Evolutionary conservation across 257 asterid genomes (phyloP), one percentile per base, ranked within the genome.

Genomic region (Solanum lycopersicoides): DNA sequence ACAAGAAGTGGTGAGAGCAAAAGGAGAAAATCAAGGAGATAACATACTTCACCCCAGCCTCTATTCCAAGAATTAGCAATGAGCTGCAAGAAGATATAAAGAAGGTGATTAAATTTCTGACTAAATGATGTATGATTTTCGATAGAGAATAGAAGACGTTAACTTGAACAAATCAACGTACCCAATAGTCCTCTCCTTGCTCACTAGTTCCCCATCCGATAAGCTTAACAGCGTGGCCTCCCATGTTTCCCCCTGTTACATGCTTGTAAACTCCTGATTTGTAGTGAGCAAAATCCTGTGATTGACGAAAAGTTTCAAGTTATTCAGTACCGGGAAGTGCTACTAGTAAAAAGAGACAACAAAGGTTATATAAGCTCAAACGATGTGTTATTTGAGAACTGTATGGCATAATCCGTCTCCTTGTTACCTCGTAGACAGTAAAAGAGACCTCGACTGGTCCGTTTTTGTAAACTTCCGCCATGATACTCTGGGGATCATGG

Each of bases 41-140:
- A 96, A 87, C 99, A 50, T 94, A 96, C 98, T 84, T 97, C 98
- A 60, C 99, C 99, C 99, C 99, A 97, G 92, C 98, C 91, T 91
- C 93, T 93, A 89, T 95, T 97, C 99, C 99, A 97, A 90, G 95
- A 97, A 91, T 97, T 97, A 68, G 98, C 99, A 23, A 95, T 88
- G 45, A 96, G 95, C 99, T 96, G 97, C 93, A 91, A 74, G 56
- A 80, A 28, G 44, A 18, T 45, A 68, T 13, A 42, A 65, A 91
- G 87, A 66, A 59, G 87, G 71, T 59, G 34, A 45, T 80, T 30
- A 86, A 50, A 35, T 88, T 90, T 87, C 30, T 32, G 90, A 28
- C 6, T n/a, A 84, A 30, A 20, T 3, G 83, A 2, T 34, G 80
- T 73, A 21, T 45, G 39, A 50, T 69, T 23, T 30, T 71, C 34